Evolutionary conservation across 352 stramenopile species (phyloP).

Genomic region (Vaucheria bursata): DNA sequence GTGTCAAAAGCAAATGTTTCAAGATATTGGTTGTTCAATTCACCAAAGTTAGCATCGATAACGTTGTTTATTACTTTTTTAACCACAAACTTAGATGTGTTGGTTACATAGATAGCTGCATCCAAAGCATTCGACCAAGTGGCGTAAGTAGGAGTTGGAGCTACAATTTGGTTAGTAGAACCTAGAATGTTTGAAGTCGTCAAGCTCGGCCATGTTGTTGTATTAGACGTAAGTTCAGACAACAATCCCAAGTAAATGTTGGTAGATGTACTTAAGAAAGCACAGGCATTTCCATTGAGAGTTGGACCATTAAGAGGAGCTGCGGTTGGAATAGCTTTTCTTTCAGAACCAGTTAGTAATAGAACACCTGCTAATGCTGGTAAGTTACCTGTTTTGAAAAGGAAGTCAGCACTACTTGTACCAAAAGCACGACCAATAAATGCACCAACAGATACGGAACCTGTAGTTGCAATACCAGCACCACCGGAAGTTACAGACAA

Average conservation of each 20-base stretch:
- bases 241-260: neutral
- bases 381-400: slow-evolving; percentile 5
- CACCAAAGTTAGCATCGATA: slow-evolving; percentile 1
- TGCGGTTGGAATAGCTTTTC: neutral
- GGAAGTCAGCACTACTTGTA: neutral
- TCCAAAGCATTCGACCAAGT: neutral
- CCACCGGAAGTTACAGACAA: neutral
- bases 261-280: neutral
- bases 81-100: slow-evolving; percentile 2
- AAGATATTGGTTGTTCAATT: neutral
- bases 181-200: slow-evolving; percentile 2
- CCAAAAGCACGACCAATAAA: slow-evolving; percentile 3
- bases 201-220: neutral
- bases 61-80: slow-evolving; percentile 5
- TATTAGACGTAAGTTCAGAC: neutral
- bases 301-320: neutral
- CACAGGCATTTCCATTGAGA: neutral
- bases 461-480: slow-evolving; percentile 2
- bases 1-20: neutral
- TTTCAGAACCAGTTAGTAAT: neutral
- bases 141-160: neutral
- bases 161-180: slow-evolving; percentile 2
- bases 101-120: slow-evolving; percentile 1
- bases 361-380: neutral
- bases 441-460: neutral